Evolutionary conservation across 2,329 filamentous ascomycete species (phyloP), one percentile per base, ranked within the genome.

Genomic region (Pseudogymnoascus verrucosus): DNA sequence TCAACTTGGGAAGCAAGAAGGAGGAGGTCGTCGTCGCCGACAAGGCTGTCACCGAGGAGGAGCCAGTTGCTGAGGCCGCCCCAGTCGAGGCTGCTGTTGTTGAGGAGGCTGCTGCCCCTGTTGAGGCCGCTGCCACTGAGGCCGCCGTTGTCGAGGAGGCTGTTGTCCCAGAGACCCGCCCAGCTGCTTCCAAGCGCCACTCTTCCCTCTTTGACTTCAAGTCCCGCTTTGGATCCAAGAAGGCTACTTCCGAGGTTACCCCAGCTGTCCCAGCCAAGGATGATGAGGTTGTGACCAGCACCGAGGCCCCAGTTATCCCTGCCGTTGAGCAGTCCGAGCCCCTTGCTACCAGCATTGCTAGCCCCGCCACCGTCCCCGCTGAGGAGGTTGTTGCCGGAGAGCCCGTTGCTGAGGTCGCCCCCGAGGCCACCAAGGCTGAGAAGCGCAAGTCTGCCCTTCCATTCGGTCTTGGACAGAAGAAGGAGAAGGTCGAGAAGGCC

Each of bases 381-480:
- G 68, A 65, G 62, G 37, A 68, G 39, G 68, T 75, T 63, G 44
- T 75, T 63, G 44, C 64, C 23, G 75, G 75, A 44, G 76, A 77
- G 60, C 71, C 72, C 69, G 76, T 75, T 23, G 65, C 67, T 60
- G 70, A 71, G 40, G 71, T 77, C 65, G 61, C 59, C 26, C 3
- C 63, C 40, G 77, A 77, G 69, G 74, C 71, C 63, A 79, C 71
- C 64, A 79, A 79, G 74, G 63, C 71, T 28, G 76, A 76, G 70
- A 89, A 89, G 84, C 85, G 87, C 70, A 78, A 78, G 69, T 88
- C 84, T 69, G 82, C 89, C 75, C 68, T 75, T 26, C 73, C 73
- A 66, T 89, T 88, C 73, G 85, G 85, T 69, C 82, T 76, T 70
- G 80, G 85, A 74, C 84, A 82, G 77, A 82, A 85, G 79, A 89